Evolutionary conservation across 2,329 filamentous ascomycete species (phyloP), one percentile per base, ranked within the genome.

Genomic region (Graphilbum ipis-grandicollis): DNA sequence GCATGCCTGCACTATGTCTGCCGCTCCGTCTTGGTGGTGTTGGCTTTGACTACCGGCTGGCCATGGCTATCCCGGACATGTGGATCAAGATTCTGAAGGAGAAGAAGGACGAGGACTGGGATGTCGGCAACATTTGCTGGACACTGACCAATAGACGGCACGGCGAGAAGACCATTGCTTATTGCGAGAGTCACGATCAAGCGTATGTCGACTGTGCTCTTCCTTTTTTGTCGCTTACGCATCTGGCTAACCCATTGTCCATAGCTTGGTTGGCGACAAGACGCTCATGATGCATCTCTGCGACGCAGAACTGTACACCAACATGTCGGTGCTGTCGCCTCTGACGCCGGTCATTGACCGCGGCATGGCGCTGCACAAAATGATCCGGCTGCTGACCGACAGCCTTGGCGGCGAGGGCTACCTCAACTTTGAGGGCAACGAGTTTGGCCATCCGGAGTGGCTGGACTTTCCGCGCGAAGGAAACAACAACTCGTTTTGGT

Each of bases 11-110:
- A n/a, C 65, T 98, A 34, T 96, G 90, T 56, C 58, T 98, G 28
- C 75, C 82, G 7, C 63, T 94, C 29, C 77, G 79, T 1, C 65
- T 94, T 2, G 90, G 90, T 15, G 90, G 90, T 43, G 75, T 96
- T 47, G 90, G 90, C 19, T 98, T 98, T 54, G 90, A 98, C 59
- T 98, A 98, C 57, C 75, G 90, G 46, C 72, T 98, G 23, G 86
- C 86, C 38, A 98, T 98, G 90, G 90, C 90, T 5, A 76, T 98
- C 43, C 90, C 90, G 4, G 90, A 98, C 56, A 82, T 98, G 74
- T 98, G 92, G 75, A 98, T 98, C 67, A 98, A 98, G 62, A 83
- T 92, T 52, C 58, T 96, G 43, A 98, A 98, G 57, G 90, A 98
- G 59, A 75, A 84, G 55, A 69, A 79, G 51, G 90, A 98, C 50